Evolutionary conservation across 1,139 yeast genomes (phyloP).

Genomic region (Protomyces lactucae-debilis): DNA sequence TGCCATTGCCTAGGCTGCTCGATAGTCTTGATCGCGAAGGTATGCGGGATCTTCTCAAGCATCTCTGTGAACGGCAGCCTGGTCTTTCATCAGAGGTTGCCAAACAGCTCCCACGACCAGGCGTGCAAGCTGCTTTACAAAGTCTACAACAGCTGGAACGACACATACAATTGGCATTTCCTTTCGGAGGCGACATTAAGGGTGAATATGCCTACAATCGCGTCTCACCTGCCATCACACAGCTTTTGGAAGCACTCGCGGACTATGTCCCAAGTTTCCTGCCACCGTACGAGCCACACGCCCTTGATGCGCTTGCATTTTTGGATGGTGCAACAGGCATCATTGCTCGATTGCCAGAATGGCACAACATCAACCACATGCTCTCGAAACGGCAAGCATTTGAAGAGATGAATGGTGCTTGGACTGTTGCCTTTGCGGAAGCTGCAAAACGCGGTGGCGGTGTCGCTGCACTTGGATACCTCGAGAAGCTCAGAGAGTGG

Average conservation of each 20-base stretch:
- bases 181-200: constrained; percentile 66
- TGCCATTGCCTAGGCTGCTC: constrained; percentile 58
- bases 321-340: constrained; percentile 62
- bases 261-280: constrained; percentile 75
- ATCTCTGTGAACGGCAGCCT: constrained; percentile 57
- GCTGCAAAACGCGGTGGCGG: constrained; percentile 42
- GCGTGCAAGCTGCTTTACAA: constrained; percentile 50
- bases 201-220: constrained; percentile 87
- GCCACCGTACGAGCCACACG: constrained; percentile 67
- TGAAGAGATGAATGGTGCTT: constrained; percentile 73
- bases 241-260: constrained; percentile 68
- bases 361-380: constrained; percentile 65
- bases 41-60: constrained; percentile 51
- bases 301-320: constrained; percentile 57
- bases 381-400: constrained; percentile 67
- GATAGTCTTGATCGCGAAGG: constrained; percentile 61
- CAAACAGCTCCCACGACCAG: constrained; percentile 55
- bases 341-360: constrained; percentile 66
- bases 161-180: constrained; percentile 51
- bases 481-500: constrained; percentile 54
- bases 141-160: constrained; percentile 50
- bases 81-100: constrained; percentile 54
- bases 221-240: constrained; percentile 66
- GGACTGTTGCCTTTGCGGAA: constrained; percentile 60
- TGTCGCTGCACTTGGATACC: constrained; percentile 52